Evolutionary conservation across 164 flowering plant species (phyloP).

Genomic region (Nelumbo lutea): DNA sequence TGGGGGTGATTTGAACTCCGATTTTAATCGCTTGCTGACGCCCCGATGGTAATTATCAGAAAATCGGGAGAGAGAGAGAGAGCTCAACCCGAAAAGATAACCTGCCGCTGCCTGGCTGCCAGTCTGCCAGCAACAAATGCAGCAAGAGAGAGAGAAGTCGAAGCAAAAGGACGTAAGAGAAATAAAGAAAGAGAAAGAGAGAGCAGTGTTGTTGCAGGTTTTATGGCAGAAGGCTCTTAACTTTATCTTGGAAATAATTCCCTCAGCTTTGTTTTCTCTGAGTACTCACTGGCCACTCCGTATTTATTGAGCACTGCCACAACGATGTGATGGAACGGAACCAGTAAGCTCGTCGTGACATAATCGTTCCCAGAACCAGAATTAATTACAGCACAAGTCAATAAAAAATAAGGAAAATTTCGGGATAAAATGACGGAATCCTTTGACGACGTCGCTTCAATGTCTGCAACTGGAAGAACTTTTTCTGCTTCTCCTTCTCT

Average conservation of each 20-base stretch:
- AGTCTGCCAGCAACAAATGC: no score
- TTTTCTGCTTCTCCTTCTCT: neutral
- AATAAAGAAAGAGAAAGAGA: neutral
- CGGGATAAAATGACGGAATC: neutral
- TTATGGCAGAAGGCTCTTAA: slow-evolving; percentile 41
- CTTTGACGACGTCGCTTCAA: slow-evolving; percentile 5
- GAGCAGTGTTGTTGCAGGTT: slow-evolving; percentile 34
- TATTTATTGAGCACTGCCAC: slow-evolving; percentile 20
- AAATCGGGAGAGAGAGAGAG: no score
- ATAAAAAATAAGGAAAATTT: no score
- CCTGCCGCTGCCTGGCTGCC: no score
- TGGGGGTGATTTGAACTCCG: no score
- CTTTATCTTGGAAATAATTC: slow-evolving; percentile 39
- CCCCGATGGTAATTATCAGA: no score
- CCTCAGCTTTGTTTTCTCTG: slow-evolving; percentile 14
- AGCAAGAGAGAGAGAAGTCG: slow-evolving; percentile 6
- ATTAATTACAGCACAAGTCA: no score
- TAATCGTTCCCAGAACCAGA: neutral
- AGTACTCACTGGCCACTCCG: slow-evolving; percentile 2
- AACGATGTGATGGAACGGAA: slow-evolving; percentile 47
- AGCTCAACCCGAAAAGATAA: no score
- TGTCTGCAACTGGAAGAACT: slow-evolving; percentile 20
- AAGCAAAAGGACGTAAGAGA: neutral
- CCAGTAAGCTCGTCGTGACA: slow-evolving; percentile 17
- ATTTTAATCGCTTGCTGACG: no score